Evolutionary conservation across 176 grass and related monocot genomes (phyloP), one percentile per base, ranked within the genome.

Genomic region (Cymbopogon citratus): DNA sequence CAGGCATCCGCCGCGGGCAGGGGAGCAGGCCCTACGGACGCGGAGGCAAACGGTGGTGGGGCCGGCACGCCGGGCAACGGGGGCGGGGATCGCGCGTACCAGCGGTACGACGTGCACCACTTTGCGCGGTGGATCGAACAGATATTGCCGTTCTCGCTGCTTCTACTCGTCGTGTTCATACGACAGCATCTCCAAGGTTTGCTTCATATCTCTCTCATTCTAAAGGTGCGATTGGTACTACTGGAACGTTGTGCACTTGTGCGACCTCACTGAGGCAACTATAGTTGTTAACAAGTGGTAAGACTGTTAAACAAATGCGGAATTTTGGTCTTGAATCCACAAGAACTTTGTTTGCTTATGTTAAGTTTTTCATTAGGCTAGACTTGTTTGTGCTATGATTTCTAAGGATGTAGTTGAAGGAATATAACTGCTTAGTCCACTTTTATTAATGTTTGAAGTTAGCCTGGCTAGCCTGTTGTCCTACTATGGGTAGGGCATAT

Each of bases 101-200:
- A 95, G 85, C 87, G 96, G 56, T 98, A 98, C 21, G 90, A 98
- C 45, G 90, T 98, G 69, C 96, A 98, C 81, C 96, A 95, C 54
- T 81, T 93, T 19, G 96, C 96, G 6, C 75, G 90, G 82, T 98
- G 96, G 96, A 91, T 98, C 27, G 96, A 98, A 77, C 96, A 98
- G 82, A 90, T 98, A 86, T 72, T 98, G 60, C 96, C 96, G 2
- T 98, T 98, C 79, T 98, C 96, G 10, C 87, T 98, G 88, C 90
- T 98, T 48, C 85, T 98, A 25, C 84, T 98, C 35, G 96, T 98
- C 67, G 96, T 98, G 61, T 98, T 98, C 84, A 98, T 98, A 81
- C 90, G 96, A 46, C 96, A 98, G 60, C 96, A 98, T 81, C 85
- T 98, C 61, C 96, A 98, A 93, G 96, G 96, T 98, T 84, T 81